These are phyloP conservation scores for Thelonectria rubi DNA, from an alignment of 2,329 filamentous ascomycete species.

Conservation along the genomic window DNA sequence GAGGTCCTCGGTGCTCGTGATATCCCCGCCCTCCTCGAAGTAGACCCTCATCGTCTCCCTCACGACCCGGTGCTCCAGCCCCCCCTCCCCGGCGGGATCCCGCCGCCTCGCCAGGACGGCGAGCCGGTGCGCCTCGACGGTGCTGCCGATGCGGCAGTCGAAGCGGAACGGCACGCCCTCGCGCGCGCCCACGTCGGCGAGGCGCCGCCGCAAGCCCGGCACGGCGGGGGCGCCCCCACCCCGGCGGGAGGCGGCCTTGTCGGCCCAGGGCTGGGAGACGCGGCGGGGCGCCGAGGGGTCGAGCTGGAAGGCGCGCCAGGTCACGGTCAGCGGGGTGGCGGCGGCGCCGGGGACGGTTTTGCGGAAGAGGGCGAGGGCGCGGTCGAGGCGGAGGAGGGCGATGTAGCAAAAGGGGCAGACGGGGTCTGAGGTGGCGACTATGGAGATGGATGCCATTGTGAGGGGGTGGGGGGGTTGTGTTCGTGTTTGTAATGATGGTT, in stretches of 20 bases:
- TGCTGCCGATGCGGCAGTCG: slow-evolving; percentile 57
- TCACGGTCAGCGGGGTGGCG: slow-evolving; percentile 75
- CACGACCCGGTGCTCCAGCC: slow-evolving; percentile 67
- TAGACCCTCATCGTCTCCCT: slow-evolving; percentile 71
- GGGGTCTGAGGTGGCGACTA: slow-evolving; percentile 82
- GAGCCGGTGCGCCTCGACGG: slow-evolving; percentile 61
- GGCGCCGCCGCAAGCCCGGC: slow-evolving; percentile 63
- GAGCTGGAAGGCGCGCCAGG: slow-evolving; percentile 84
- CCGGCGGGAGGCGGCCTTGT: slow-evolving; percentile 70
- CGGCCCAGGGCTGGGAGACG: slow-evolving; percentile 54
- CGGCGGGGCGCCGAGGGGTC: slow-evolving; percentile 67
- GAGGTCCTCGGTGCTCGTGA: slow-evolving; percentile 65
- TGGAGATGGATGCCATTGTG: slow-evolving; percentile 77
- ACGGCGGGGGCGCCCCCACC: slow-evolving; percentile 73
- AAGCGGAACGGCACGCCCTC: slow-evolving; percentile 79
- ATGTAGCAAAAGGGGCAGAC: slow-evolving; percentile 85
- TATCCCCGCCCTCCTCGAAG: slow-evolving; percentile 71
- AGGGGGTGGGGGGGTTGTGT: background rate
- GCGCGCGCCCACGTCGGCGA: slow-evolving; percentile 65
- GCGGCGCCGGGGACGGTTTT: slow-evolving; percentile 65
- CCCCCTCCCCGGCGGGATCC: slow-evolving; percentile 35
- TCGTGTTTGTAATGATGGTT: background rate
- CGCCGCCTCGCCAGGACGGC: slow-evolving; percentile 72
- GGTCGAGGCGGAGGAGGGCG: slow-evolving; percentile 78
- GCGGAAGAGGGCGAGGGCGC: slow-evolving; percentile 74